Percentiles rank a stretch among this genome's conserved stretches.
Conservation (phyloP, 2,329 filamentous ascomycete species). For the Scedosporium boydii region DNA sequence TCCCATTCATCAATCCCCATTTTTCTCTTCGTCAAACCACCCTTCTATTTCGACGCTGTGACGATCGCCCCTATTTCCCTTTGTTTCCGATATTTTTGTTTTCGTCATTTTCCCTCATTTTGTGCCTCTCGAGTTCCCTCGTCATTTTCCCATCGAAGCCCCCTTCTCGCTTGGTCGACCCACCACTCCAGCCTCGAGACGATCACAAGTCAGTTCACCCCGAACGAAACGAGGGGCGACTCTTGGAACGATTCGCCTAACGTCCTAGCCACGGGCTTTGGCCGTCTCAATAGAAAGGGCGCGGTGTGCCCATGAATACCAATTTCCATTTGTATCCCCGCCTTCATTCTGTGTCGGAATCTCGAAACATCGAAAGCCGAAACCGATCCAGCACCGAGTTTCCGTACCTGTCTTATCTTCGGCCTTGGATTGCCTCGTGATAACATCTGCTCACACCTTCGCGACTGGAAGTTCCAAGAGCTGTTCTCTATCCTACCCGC, state of each 20-base stretch:
- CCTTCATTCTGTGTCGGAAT: neutral
- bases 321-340: neutral
- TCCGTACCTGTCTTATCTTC: neutral
- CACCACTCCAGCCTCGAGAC: neutral
- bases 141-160: neutral
- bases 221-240: neutral
- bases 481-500: neutral
- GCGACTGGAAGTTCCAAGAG: neutral
- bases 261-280: neutral
- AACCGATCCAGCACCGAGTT: neutral
- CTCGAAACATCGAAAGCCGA: neutral
- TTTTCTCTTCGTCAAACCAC: slow-evolving; percentile 40
- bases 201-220: neutral
- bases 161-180: neutral
- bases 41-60: neutral
- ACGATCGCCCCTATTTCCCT: neutral
- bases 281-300: neutral
- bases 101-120: neutral
- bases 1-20: slow-evolving; percentile 5
- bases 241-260: neutral
- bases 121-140: neutral
- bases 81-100: neutral
- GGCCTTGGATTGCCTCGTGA: neutral
- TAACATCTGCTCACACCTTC: neutral
- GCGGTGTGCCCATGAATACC: neutral